phyloP scores from a whole-genome alignment of 768 basidiomycete genomes.

The Naganishia antarctica region DNA sequence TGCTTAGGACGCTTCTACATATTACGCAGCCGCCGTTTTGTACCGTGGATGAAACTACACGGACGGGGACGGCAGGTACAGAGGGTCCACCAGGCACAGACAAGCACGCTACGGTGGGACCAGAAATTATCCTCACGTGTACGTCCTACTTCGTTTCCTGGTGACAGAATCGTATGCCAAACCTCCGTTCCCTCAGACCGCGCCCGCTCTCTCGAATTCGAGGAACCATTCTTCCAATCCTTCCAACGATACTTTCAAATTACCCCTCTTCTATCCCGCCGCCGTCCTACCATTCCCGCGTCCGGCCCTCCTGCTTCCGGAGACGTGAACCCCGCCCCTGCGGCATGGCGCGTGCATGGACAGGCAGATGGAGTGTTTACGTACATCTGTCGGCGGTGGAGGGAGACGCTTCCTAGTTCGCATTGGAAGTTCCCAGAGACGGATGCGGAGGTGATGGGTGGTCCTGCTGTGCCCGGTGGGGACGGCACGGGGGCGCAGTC shows the following conservation, averaged over 20 bases:
- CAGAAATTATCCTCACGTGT: constrained; percentile 62
- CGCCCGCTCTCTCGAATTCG: constrained; percentile 39
- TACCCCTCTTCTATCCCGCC: constrained; percentile 31
- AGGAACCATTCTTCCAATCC: constrained; percentile 44
- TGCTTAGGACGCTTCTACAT: constrained; percentile 68
- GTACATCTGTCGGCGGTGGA: constrained; percentile 40
- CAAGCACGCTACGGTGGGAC: constrained; percentile 32
- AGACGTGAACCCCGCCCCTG: neutral
- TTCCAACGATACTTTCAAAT: constrained; percentile 38
- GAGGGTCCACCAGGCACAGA: no score
- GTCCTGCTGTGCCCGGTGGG: neutral
- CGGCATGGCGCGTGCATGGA: constrained; percentile 23
- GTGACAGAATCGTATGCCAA: no score
- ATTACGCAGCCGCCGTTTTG: constrained; percentile 59
- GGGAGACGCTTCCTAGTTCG: constrained; percentile 14
- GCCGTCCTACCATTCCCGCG: no score
- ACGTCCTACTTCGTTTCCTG: constrained; percentile 25
- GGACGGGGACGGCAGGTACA: neutral
- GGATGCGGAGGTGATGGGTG: constrained; percentile 10
- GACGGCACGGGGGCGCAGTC: neutral
- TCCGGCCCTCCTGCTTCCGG: neutral
- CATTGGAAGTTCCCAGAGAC: constrained; percentile 35
- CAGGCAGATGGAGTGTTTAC: constrained; percentile 35
- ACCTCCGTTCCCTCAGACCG: constrained; percentile 31
- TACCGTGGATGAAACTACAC: no score